These are phyloP conservation scores for Luffa aegyptiaca DNA, from an alignment of 306 rosid genomes.

Conservation along the genomic window DNA sequence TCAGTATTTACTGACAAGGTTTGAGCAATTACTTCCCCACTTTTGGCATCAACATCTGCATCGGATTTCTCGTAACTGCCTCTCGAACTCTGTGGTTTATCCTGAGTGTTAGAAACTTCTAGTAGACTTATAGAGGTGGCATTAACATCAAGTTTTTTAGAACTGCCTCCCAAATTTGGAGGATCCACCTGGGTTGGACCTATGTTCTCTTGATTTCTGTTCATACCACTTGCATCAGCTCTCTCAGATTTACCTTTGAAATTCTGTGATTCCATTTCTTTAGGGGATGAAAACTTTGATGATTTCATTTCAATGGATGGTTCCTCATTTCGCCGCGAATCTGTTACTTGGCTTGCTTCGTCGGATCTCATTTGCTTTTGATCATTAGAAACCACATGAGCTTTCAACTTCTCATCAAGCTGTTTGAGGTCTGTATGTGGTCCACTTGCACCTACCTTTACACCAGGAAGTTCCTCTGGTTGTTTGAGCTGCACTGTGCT, in stretches of 20 bases:
- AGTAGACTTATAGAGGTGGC: not conserved
- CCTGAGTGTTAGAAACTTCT: not conserved
- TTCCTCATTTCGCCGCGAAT: conserved; percentile 17
- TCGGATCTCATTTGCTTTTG: conserved; percentile 10
- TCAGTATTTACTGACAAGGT: not conserved
- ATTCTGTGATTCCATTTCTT: conserved; percentile 14
- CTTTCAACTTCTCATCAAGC: not conserved
- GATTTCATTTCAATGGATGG: conserved; percentile 4
- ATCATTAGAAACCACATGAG: not conserved
- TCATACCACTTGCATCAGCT: conserved; percentile 12
- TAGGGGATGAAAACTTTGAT: conserved; percentile 4
- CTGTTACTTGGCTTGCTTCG: conserved; percentile 8
- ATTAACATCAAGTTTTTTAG: not conserved
- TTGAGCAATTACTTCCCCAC: not conserved
- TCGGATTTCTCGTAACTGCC: not conserved
- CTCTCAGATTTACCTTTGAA: conserved; percentile 16
- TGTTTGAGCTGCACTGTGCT: conserved; percentile 14
- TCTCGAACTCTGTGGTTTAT: not conserved
- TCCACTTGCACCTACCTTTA: conserved; percentile 6
- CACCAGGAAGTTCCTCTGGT: conserved; percentile 16
- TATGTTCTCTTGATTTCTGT: conserved; percentile 26
- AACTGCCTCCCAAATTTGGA: not conserved
- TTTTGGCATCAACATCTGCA: not conserved
- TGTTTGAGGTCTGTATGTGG: not conserved
- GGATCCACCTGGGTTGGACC: conserved; percentile 10